These are phyloP conservation scores for Fusarium sp. DNA, from an alignment of 2,329 filamentous ascomycete genomes.

Conservation along the genomic window DNA sequence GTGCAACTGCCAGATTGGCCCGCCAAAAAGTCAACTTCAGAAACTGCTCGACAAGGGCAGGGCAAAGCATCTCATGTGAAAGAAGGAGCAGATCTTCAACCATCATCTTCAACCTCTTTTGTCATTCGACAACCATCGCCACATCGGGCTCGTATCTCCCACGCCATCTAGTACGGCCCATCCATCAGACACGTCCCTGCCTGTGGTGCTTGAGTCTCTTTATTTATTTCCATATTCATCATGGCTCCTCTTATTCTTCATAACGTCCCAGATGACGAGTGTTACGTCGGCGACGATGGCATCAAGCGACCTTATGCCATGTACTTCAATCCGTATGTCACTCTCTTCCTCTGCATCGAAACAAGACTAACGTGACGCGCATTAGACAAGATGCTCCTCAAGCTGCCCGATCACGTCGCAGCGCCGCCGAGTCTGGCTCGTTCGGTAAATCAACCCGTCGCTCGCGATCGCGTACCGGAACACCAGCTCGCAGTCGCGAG, in stretches of 20 bases:
- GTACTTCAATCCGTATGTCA: conserved; percentile 70
- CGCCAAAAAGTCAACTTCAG: conserved; percentile 40
- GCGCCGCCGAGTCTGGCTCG: conserved; percentile 69
- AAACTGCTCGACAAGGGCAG: conserved; percentile 33
- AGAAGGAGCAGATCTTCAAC: conserved; percentile 5
- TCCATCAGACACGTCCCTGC: background rate
- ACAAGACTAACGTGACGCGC: conserved; percentile 10
- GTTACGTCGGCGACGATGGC: conserved; percentile 73
- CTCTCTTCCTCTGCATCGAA: background rate
- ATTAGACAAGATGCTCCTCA: conserved; percentile 65
- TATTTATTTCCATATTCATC: conserved; percentile 14
- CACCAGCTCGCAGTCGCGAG: conserved; percentile 65
- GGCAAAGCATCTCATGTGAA: background rate
- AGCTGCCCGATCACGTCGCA: conserved; percentile 62
- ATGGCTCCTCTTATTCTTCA: conserved; percentile 76
- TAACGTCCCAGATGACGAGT: conserved; percentile 75
- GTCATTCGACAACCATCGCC: conserved; percentile 4
- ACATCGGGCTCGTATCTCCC: conserved; percentile 3
- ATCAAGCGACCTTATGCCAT: conserved; percentile 74
- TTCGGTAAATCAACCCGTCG: conserved; percentile 75
- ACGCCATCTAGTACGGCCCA: conserved; percentile 3
- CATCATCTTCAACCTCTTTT: conserved; percentile 10
- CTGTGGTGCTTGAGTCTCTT: conserved; percentile 1
- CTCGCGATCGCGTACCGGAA: conserved; percentile 71
- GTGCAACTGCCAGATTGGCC: conserved; percentile 40